phyloP scores from a whole-genome alignment of 345 rosid genomes.

The Eucalyptus paniculata region DNA sequence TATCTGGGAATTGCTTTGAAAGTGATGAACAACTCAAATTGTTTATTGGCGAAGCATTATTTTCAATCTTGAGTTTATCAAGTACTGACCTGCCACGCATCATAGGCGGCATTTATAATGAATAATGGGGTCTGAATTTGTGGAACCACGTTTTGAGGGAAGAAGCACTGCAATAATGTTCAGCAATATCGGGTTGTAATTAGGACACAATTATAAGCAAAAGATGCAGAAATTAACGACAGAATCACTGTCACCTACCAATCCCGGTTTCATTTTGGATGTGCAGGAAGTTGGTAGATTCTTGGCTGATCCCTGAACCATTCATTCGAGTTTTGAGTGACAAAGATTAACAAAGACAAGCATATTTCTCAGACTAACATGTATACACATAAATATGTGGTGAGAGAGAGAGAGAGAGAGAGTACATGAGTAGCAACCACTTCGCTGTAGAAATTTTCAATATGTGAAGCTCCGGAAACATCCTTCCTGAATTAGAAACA shows the following conservation, averaged over 20 bases:
- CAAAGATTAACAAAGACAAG: neutral
- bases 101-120: conserved; percentile 84
- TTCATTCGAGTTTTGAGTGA: neutral
- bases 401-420: neutral
- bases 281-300: conserved; percentile 74
- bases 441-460: conserved; percentile 44
- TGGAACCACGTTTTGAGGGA: conserved; percentile 65
- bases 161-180: conserved; percentile 52
- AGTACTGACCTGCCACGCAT: conserved; percentile 86
- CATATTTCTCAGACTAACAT: neutral
- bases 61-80: neutral
- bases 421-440: conserved; percentile 79
- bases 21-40: neutral
- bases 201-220: neutral
- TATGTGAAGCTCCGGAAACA: conserved; percentile 54
- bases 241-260: conserved; percentile 20
- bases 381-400: neutral
- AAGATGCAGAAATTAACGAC: neutral
- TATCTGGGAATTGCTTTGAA: neutral
- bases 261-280: conserved; percentile 40
- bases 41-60: neutral
- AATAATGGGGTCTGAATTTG: conserved; percentile 71
- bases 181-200: neutral
- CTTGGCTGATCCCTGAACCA: conserved; percentile 62
- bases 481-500: conserved; percentile 46